These are phyloP conservation scores for Pythium sp. DNA, from an alignment of 352 stramenopile species.

Conservation along the genomic window DNA sequence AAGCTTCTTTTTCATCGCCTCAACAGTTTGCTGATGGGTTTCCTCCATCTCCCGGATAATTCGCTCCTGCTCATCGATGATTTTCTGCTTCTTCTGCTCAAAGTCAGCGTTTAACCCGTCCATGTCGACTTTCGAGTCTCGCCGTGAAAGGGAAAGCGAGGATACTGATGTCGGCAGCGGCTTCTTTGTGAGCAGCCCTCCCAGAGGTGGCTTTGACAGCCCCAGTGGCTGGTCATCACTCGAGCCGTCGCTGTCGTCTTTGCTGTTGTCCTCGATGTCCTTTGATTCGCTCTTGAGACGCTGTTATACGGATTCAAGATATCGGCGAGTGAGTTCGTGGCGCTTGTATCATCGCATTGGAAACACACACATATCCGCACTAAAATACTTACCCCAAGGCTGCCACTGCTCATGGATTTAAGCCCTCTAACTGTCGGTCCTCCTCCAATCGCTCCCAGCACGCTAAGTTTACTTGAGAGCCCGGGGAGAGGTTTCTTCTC, in stretches of 20 bases:
- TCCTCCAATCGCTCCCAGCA: constrained; percentile 24
- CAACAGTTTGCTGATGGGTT: constrained; percentile 34
- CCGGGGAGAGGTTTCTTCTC: constrained; percentile 74
- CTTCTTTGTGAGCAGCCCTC: constrained; percentile 49
- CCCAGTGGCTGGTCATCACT: constrained; percentile 20
- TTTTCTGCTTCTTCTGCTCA: constrained; percentile 49
- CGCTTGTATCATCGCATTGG: background rate
- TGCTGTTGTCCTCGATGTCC: constrained; percentile 29
- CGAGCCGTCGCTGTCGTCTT: constrained; percentile 26
- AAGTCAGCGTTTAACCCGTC: constrained; percentile 32
- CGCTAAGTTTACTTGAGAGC: constrained; percentile 34
- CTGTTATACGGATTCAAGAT: constrained; percentile 11
- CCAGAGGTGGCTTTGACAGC: constrained; percentile 54
- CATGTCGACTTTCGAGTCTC: constrained; percentile 36
- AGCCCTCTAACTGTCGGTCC: constrained; percentile 29
- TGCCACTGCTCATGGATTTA: constrained; percentile 36
- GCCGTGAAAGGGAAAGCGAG: constrained; percentile 16
- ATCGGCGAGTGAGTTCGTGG: background rate
- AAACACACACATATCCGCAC: background rate
- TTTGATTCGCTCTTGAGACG: constrained; percentile 30
- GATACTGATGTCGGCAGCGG: constrained; percentile 28
- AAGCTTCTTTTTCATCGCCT: constrained; percentile 39
- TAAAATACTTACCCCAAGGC: constrained; percentile 42
- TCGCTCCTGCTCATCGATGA: constrained; percentile 40
- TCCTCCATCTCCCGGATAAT: constrained; percentile 34